Conservation (phyloP, 805 yeast species). For the Metschnikowia henanensis region DNA sequence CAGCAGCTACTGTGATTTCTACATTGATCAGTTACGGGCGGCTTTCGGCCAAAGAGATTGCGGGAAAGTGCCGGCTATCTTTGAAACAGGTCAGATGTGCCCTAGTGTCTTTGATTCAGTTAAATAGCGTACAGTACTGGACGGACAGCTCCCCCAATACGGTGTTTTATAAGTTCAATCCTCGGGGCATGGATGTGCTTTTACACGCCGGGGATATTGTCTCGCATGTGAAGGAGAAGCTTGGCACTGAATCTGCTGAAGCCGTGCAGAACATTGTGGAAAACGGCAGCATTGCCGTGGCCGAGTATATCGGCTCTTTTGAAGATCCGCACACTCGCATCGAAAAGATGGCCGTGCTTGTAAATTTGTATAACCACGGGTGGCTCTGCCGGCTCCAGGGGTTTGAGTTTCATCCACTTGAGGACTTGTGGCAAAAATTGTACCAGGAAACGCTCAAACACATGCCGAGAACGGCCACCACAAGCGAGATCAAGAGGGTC, state of each 20-base stretch:
- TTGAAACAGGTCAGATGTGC: conserved; percentile 56
- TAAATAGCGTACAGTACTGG: conserved; percentile 73
- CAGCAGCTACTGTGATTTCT: conserved; percentile 64
- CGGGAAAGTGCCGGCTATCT: conserved; percentile 47
- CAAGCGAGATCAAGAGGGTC: conserved; percentile 41
- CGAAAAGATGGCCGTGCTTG: conserved; percentile 26
- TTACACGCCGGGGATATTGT: conserved; percentile 80
- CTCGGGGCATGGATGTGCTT: conserved; percentile 60
- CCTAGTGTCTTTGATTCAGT: conserved; percentile 75
- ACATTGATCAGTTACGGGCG: conserved; percentile 68
- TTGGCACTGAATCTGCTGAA: conserved; percentile 50
- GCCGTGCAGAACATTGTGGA: conserved; percentile 69
- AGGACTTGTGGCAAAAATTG: conserved; percentile 39
- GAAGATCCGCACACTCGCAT: conserved; percentile 22
- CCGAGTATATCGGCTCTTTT: conserved; percentile 40
- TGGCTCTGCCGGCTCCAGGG: conserved; percentile 37
- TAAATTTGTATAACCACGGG: conserved; percentile 31
- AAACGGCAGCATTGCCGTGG: conserved; percentile 62
- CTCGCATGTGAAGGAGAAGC: conserved; percentile 45
- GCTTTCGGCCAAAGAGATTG: conserved; percentile 54
- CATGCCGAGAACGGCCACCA: conserved; percentile 37
- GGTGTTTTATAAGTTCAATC: conserved; percentile 59
- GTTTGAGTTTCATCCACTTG: conserved; percentile 33
- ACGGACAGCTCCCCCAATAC: conserved; percentile 32
- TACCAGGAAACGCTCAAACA: conserved; percentile 36